Evolutionary conservation across 805 yeast genomes (phyloP), one percentile per base, ranked within the genome.

Genomic region (Yamadazyma kitorensis): DNA sequence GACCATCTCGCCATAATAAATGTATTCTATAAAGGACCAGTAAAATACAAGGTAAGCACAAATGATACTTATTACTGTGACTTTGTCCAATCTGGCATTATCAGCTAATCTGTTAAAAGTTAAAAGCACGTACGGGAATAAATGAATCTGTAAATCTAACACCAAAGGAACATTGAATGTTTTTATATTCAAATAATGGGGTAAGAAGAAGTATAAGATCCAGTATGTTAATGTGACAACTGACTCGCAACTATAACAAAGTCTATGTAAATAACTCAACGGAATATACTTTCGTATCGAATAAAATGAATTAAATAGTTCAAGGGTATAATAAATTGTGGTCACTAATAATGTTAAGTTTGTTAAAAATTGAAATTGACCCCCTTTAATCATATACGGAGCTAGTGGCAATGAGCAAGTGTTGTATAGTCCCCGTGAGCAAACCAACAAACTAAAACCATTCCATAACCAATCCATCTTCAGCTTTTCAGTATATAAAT

Each of bases 321-420:
- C 14, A 12, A 24, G 5, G 6, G 12, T 18, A 22, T 19, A 35
- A 19, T 37, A 40, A 13, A 26, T 10, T 8, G 31, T 27, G 3
- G 41, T 37, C 7, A 33, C 22, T 5, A 41, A 17, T 26, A 53
- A 37, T 19, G 52, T 40, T 26, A 43, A 20, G 24, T 54, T 53
- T 31, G 61, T 55, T 19, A 55, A 32, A 37, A 53, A 55, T 35
- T 54, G 59, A 27, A 39, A 42, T 14, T 50, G 47, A 3, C 57
- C 57, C 1, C 52, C 56, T 17, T 41, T 44, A 14, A 19, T 37
- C 26, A 55, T 36, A 24, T 45, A 43, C 12, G 44, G 42, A 3
- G 59, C 55, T 13, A 53, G 34, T 9, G 43, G 41, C 12, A 49
- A 25, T 4, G 6, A n/a, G 15, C 33, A 34, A 14, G 38, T 34